Base-by-base conservation (phyloP, 1,284 basidiomycete species). In the Papiliotrema nemorosa region DNA sequence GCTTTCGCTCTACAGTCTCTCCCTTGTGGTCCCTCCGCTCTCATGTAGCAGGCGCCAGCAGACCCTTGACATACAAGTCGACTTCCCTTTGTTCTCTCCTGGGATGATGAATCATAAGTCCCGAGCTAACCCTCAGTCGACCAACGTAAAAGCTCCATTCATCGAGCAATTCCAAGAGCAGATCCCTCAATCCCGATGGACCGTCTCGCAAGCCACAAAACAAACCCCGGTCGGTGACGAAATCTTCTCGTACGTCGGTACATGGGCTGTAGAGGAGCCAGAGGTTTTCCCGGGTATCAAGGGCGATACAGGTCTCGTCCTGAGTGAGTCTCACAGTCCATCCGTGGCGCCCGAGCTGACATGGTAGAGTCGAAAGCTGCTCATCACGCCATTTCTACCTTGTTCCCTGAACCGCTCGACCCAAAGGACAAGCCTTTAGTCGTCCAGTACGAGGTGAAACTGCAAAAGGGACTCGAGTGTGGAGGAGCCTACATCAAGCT, bases 401-500 rank as follows among this genome's bases (percentile, higher is more conserved):
- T 90, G 33, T 93, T 99, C 76, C 64, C 79, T 26, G 73, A 82
- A 60, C 63, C 71, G 18, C 80, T 97, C 65, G 85, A 88, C 78
- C 89, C 93, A 77, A 84, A 83, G 69, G 79, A 84, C 58, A 83
- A 96, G 78, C 89, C 94, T 37, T 80, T 98, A 44, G 92, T 98
- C 58, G 86, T 98, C 18, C 93, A 97, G 75, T 99, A 99, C 74
- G 96, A 99, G 76, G 92, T 94, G 78, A 97, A 98, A 80, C 90
- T 97, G 75, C 94, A 99, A 80, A 94, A 97, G 78, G 94, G 94
- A 52, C 90, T 97, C 53, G 93, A 94, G 78, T 99, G 96, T 67
- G 96, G 96, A 77, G 96, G 96, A 78, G 96, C 96, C 36, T 99
- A 99, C 78, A 78, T 98, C 78, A 99, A 99, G 79, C 85, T 99